Conservation (phyloP, 306 rosid genomes). For the Quercus dentata region DNA sequence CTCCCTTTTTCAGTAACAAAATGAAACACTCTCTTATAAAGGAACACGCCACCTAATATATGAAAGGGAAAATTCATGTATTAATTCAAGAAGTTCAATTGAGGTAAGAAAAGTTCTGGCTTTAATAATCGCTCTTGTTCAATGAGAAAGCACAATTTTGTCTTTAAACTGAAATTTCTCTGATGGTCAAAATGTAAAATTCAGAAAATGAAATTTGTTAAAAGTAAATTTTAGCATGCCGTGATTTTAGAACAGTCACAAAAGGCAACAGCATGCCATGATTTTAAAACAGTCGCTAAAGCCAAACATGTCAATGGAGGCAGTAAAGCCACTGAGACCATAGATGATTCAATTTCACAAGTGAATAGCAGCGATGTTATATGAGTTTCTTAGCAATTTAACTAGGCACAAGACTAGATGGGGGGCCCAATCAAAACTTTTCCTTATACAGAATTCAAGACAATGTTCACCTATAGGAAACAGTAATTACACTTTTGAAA, state of each 20-base stretch:
- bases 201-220: not conserved
- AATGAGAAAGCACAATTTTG: not conserved
- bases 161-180: not conserved
- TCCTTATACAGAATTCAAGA: not conserved
- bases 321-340: not conserved
- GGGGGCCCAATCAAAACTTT: not conserved
- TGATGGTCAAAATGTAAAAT: not conserved
- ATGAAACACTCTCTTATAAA: not conserved
- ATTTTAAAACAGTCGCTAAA: not conserved
- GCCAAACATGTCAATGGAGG: not conserved
- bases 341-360: not conserved
- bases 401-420: not conserved
- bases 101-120: not conserved
- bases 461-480: not conserved
- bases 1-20: not conserved
- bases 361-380: not conserved
- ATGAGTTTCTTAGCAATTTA: not conserved
- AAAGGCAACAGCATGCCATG: too few relatives aligned
- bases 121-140: not conserved
- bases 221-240: not conserved
- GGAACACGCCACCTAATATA: not conserved
- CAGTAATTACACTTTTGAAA: too few relatives aligned
- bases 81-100: not conserved
- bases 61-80: not conserved
- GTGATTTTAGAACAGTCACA: too few relatives aligned